Conservation (phyloP, 192 early-diverging fungal species). For the Podila minutissima region DNA sequence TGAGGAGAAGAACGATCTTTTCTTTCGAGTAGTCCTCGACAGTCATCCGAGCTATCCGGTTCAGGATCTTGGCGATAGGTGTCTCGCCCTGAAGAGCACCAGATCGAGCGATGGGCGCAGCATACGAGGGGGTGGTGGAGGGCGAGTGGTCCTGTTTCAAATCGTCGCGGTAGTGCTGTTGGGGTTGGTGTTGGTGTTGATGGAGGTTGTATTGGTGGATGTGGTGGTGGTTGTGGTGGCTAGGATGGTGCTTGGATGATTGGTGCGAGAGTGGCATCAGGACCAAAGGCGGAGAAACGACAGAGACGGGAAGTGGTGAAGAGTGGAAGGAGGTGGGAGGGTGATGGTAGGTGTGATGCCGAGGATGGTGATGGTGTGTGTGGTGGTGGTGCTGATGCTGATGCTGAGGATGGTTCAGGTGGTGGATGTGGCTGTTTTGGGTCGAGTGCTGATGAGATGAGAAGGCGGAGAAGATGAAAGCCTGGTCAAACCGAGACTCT, state of each 20-base stretch:
- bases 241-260: slow-evolving; percentile 6
- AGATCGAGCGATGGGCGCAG: slow-evolving; percentile 4
- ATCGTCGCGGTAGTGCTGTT: slow-evolving; percentile 3
- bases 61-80: slow-evolving; percentile 37
- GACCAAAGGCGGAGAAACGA: not conserved
- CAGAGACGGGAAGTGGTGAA: not conserved
- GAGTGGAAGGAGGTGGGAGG: slow-evolving; percentile 7
- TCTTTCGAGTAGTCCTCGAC: slow-evolving; percentile 44
- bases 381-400: not conserved
- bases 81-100: slow-evolving; percentile 8
- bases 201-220: slow-evolving; percentile 2
- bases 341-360: slow-evolving; percentile 39
- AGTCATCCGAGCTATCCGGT: slow-evolving; percentile 35
- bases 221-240: slow-evolving; percentile 6
- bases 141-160: not conserved
- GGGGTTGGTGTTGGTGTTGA: slow-evolving; percentile 5
- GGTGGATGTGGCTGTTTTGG: not conserved
- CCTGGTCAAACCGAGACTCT: slow-evolving; percentile 42
- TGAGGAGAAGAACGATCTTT: slow-evolving; percentile 44
- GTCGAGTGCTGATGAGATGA: not conserved
- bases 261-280: slow-evolving; percentile 13
- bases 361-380: slow-evolving; percentile 37
- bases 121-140: not conserved
- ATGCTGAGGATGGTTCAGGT: not conserved
- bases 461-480: slow-evolving; percentile 18